Evolutionary conservation across 2,329 filamentous ascomycete species (phyloP), one percentile per base, ranked within the genome.

Genomic region (Aspergillus viridinutans): DNA sequence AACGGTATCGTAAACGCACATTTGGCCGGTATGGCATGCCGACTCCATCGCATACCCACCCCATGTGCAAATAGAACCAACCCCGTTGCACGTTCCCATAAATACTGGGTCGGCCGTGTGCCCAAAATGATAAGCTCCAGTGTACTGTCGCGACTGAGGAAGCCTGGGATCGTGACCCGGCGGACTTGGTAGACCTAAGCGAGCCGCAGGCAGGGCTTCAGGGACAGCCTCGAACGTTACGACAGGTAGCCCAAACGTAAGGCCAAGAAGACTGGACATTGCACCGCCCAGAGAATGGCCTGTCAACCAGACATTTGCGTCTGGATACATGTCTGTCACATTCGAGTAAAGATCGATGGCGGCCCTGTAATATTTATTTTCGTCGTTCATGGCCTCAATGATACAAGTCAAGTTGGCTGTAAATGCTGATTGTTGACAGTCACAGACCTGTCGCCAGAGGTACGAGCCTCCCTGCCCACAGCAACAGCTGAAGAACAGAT

Each of bases 401-500:
- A 99, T 85, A 70, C 94, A 99, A 0, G 92, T 96, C 64, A 90
- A 87, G 78, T 97, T 97, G 80, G 92, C 97, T 14, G 88, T 87
- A 70, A 92, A 97, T 1, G 92, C 90, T 10, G 86, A 85, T 1
- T 89, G 90, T 60, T 92, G 90, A 72, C 94, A 99, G 72, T 96
- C 89, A 75, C 94, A 99, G 55, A 96, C 92, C 71, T 95, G 89
- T 59, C 90, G 87, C 88, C 92, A 97, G 17, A 92, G 85, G 77
- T 87, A 92, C 62, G 92, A 90, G 0, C 92, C 92, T 66, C 95
- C 92, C 75, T 97, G 92, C 3, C 86, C 94, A 75, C 94, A 99
- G 74, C 94, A 99, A 77, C 94, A 99, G 70, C 92, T 96, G 77
- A 97, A 97, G 75, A 96, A 96, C 9, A 99, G 81, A 71, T 99